A percentile compares a stretch with the other conserved stretches of the same genome.
These are phyloP conservation scores for Pestalotiopsis sp. DNA, from an alignment of 2,329 filamentous ascomycete species.

Conservation along the genomic window DNA sequence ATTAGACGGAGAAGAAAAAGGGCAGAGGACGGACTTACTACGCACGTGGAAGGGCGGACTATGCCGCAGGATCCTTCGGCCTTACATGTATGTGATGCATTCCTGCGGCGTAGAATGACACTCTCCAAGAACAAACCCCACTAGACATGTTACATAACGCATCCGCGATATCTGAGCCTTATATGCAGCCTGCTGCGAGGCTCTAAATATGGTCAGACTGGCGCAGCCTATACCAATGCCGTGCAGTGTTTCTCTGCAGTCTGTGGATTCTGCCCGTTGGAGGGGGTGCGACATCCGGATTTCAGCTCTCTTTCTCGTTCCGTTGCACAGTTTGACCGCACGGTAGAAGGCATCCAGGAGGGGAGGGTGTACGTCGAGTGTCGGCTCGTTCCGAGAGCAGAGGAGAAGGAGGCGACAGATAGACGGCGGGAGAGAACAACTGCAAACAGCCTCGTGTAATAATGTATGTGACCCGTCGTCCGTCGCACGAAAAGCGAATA, in stretches of 20 bases:
- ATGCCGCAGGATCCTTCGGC: neutral
- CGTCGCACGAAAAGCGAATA: no score
- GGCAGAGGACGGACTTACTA: neutral
- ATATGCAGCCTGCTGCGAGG: neutral
- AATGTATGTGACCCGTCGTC: no score
- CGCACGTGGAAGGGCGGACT: neutral
- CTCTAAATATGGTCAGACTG: neutral
- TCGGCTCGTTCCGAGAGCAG: no score
- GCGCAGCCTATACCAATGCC: neutral
- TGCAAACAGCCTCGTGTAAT: no score
- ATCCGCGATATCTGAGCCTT: neutral
- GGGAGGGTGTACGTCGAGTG: neutral
- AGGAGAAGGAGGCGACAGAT: no score
- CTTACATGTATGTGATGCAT: neutral
- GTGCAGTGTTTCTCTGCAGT: neutral
- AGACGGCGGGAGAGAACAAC: no score
- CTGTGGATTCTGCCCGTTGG: neutral
- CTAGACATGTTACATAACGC: neutral
- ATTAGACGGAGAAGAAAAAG: neutral
- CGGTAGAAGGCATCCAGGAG: neutral
- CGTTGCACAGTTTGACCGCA: neutral
- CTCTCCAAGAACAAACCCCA: no score
- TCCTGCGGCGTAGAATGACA: neutral
- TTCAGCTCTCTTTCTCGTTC: neutral
- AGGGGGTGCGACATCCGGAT: neutral